phyloP scores from a whole-genome alignment of 2,329 filamentous ascomycete genomes.

The Gyromitra esculenta region DNA sequence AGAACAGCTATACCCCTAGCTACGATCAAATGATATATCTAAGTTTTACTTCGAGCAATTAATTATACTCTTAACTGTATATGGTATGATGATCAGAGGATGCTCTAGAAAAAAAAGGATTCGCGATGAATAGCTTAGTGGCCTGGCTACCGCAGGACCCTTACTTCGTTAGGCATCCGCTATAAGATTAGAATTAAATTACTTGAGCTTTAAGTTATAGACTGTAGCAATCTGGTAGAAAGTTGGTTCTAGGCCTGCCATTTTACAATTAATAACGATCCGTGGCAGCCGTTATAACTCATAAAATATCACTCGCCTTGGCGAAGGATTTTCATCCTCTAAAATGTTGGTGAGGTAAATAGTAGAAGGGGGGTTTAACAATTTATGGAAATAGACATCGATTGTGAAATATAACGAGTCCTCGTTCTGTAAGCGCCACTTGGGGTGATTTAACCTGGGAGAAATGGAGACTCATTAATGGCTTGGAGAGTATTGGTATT shows the following conservation, averaged over 20 bases:
- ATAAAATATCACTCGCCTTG: conserved; percentile 14
- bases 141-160: not conserved
- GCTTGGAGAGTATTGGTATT: too few species aligned
- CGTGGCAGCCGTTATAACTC: not conserved
- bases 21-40: not conserved
- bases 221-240: not conserved
- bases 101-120: not conserved
- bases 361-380: not conserved
- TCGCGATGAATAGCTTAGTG: not conserved
- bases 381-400: not conserved
- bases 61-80: not conserved
- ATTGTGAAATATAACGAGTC: not conserved
- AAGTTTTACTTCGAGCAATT: not conserved
- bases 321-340: not conserved
- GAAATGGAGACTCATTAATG: not conserved
- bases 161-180: not conserved
- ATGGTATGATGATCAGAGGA: not conserved
- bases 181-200: not conserved
- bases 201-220: not conserved
- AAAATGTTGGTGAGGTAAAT: not conserved
- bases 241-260: not conserved
- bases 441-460: not conserved
- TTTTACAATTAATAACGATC: not conserved
- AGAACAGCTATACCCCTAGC: not conserved
- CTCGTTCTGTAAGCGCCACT: not conserved